Evolutionary conservation across 192 early-diverging fungal species (phyloP), one percentile per base, ranked within the genome.

Genomic region (Coemansia sp.): DNA sequence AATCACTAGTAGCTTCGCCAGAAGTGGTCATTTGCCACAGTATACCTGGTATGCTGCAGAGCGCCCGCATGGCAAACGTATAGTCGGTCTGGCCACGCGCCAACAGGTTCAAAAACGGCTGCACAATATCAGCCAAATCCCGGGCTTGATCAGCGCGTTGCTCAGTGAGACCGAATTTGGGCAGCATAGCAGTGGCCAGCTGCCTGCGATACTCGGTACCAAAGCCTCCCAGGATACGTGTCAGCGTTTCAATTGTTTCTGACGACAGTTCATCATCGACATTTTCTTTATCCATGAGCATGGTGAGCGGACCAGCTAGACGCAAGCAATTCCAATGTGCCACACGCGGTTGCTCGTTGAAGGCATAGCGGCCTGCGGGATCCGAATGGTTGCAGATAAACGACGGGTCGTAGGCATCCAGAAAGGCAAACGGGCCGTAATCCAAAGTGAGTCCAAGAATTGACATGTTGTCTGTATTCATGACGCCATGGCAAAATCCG

Each of bases 381-480:
- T 96, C 93, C 7, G 86, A 88, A 53, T 83, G 81, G 58, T 94
- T 92, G 65, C 88, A 90, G 18, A 90, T 78, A 53, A 83, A 88
- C 18, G 43, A 54, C 4, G 91, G 90, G 36, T 95, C 87, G 58
- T 92, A 89, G 1, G 67, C 78, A 47, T 96, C 92, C 48, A 96
- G 52, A 47, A 96, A 92, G 33, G 81, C 84, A 53, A 77, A 94
- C 8, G 93, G 91, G 0, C 93, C 93, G 53, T 88, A 93, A 56
- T 96, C 92, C 24, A 94, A 77, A 1, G 93, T 93, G 7, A 90
- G 50, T 5, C 91, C 89, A 18, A 90, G 54, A 1, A 93, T 59
- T 3, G 88, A 91, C 85, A 92, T 88, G 52, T 95, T 95, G 63
- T 95, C 92, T 0, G 91, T 94, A 65, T 94, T 94, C 87, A 94